These are phyloP conservation scores for Pichia kudriavzevii DNA, from an alignment of 1,139 yeast genomes.

Conservation along the genomic window DNA sequence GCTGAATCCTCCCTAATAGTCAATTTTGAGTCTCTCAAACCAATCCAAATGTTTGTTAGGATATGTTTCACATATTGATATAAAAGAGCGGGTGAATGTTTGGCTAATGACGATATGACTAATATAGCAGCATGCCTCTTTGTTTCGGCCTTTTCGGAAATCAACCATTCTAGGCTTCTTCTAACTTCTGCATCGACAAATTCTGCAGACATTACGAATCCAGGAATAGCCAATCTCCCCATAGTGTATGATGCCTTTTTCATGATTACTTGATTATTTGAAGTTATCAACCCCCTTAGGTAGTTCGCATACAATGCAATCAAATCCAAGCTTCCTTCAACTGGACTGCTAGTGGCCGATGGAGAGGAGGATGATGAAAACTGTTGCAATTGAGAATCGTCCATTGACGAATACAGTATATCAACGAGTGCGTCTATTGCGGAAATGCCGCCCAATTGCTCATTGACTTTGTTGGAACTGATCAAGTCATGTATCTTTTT, in stretches of 20 bases:
- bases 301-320: constrained; percentile 89
- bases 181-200: constrained; percentile 90
- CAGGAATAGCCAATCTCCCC: constrained; percentile 84
- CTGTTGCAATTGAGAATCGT: constrained; percentile 20
- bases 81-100: constrained; percentile 78
- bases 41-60: constrained; percentile 80
- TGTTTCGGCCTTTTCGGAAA: constrained; percentile 71
- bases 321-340: constrained; percentile 78
- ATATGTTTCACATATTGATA: constrained; percentile 74
- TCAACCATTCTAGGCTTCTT: constrained; percentile 83
- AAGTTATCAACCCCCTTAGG: constrained; percentile 69
- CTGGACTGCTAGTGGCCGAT: background rate
- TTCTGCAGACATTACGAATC: constrained; percentile 83
- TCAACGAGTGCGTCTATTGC: constrained; percentile 85
- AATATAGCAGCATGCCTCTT: constrained; percentile 89
- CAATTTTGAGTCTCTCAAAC: constrained; percentile 70
- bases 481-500: constrained; percentile 80
- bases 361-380: constrained; percentile 35
- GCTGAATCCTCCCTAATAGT: constrained; percentile 81
- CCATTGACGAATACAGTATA: constrained; percentile 22
- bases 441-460: constrained; percentile 81
- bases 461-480: constrained; percentile 63
- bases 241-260: constrained; percentile 77
- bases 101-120: constrained; percentile 75
- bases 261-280: constrained; percentile 80